phyloP scores from a whole-genome alignment of 2,329 filamentous ascomycete species.

The Colletotrichum sublineola region DNA sequence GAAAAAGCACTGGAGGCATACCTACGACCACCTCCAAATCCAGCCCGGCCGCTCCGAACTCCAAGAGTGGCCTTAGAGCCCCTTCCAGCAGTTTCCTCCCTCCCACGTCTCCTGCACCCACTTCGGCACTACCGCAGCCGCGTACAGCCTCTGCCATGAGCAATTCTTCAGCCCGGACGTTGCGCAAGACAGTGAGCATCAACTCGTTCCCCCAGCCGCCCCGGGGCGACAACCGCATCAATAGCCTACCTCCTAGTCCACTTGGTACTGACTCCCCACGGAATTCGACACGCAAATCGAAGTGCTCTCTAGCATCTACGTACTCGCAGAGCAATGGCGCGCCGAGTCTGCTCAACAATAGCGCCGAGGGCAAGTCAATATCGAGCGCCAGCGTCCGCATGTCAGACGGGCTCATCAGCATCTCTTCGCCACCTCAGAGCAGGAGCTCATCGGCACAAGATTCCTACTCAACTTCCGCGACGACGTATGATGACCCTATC shows the following conservation, averaged over 20 bases:
- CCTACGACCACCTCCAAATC: constrained; percentile 59
- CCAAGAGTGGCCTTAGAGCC: constrained; percentile 70
- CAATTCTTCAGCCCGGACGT: constrained; percentile 70
- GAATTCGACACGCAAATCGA: constrained; percentile 63
- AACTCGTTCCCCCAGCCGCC: constrained; percentile 94
- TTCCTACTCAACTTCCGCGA: constrained; percentile 91
- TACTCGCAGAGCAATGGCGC: constrained; percentile 62
- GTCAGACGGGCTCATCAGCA: constrained; percentile 81
- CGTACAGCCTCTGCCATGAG: constrained; percentile 69
- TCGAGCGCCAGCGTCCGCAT: constrained; percentile 72
- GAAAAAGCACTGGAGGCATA: constrained; percentile 72
- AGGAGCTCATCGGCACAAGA: constrained; percentile 92
- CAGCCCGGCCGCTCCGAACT: constrained; percentile 61
- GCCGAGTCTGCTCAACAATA: constrained; percentile 84
- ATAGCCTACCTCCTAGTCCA: constrained; percentile 74
- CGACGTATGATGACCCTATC: constrained; percentile 84
- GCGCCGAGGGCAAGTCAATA: constrained; percentile 81
- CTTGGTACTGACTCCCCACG: constrained; percentile 65
- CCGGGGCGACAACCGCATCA: constrained; percentile 69
- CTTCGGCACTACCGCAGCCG: constrained; percentile 67
- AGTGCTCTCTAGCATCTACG: constrained; percentile 67
- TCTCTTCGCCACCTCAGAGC: constrained; percentile 88
- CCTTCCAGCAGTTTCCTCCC: constrained; percentile 71
- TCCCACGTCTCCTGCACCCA: constrained; percentile 64
- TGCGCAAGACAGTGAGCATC: constrained; percentile 92